Conservation (phyloP, 495 filamentous ascomycete genomes). For the Sordaria brevicollis region DNA sequence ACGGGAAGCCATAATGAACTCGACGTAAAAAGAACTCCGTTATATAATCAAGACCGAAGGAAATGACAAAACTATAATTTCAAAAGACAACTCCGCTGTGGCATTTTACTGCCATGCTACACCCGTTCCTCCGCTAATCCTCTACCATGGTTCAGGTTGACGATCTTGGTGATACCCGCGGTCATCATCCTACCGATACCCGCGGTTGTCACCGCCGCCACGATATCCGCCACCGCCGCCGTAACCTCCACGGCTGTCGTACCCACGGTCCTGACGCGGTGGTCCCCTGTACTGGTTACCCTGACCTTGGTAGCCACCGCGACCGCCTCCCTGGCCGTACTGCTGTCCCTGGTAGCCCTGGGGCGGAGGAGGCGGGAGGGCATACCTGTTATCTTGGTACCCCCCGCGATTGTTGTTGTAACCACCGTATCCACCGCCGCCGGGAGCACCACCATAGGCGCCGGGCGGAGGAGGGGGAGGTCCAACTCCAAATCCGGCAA, state of each 20-base stretch:
- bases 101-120: background rate
- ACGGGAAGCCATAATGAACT: background rate
- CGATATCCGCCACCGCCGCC: constrained; percentile 2
- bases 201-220: background rate
- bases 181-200: background rate
- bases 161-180: background rate
- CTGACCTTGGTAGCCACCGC: constrained; percentile 10
- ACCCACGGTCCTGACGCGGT: constrained; percentile 1
- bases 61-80: background rate
- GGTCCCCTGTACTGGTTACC: constrained; percentile 3
- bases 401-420: background rate
- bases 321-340: constrained; percentile 8
- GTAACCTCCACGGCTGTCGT: constrained; percentile 1
- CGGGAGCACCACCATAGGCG: constrained; percentile 5
- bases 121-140: background rate
- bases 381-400: background rate
- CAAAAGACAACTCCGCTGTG: background rate
- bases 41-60: background rate
- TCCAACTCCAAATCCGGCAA: constrained; percentile 32
- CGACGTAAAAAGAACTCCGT: background rate
- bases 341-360: constrained; percentile 1
- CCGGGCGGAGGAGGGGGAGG: constrained; percentile 37
- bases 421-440: background rate
- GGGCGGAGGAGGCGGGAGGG: constrained; percentile 1
- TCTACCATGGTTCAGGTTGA: background rate